A percentile compares a stretch with the other conserved stretches of the same genome.
Conservation (phyloP, 768 basidiomycete species). For the Astraeus odoratus region DNA sequence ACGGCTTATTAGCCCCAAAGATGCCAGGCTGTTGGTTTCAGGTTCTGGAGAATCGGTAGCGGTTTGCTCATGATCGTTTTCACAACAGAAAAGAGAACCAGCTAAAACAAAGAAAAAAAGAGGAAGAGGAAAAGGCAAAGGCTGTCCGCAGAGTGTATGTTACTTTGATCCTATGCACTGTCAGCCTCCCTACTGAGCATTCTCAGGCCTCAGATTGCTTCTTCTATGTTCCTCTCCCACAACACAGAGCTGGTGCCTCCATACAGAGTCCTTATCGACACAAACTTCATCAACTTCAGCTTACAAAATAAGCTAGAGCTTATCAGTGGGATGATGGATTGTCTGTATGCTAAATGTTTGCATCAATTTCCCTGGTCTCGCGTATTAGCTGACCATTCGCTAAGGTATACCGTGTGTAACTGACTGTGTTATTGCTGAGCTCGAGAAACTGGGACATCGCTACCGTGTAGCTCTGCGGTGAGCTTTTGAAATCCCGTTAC, state of each 20-base stretch:
- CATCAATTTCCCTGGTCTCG: conserved; percentile 1
- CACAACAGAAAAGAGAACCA: conserved; percentile 83
- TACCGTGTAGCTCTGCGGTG: conserved; percentile 93
- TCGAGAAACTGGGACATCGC: conserved; percentile 94
- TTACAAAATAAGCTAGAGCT: conserved; percentile 97
- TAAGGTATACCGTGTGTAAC: conserved; percentile 98
- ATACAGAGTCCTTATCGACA: conserved; percentile 95
- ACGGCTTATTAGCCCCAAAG: conserved; percentile 88
- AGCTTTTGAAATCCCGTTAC: conserved; percentile 18
- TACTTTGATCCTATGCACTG: background rate
- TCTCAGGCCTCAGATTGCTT: conserved; percentile 73
- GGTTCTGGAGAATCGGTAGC: background rate
- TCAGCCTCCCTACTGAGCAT: background rate
- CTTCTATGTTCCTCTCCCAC: conserved; percentile 90
- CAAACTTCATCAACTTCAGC: conserved; percentile 99
- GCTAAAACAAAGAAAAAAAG: conserved; percentile 80
- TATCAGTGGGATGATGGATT: conserved; percentile 99
- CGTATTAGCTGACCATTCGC: conserved; percentile 4
- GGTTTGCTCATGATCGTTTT: conserved; percentile 4
- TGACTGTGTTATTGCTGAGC: conserved; percentile 96
- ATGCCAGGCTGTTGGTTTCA: conserved; percentile 73
- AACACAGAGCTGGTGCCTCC: conserved; percentile 95
- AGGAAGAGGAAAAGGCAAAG: conserved; percentile 73
- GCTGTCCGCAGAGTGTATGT: conserved; percentile 75
- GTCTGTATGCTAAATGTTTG: conserved; percentile 93